Evolutionary conservation across 2,329 filamentous ascomycete genomes (phyloP).

Genomic region (Neonectria magnoliae): DNA sequence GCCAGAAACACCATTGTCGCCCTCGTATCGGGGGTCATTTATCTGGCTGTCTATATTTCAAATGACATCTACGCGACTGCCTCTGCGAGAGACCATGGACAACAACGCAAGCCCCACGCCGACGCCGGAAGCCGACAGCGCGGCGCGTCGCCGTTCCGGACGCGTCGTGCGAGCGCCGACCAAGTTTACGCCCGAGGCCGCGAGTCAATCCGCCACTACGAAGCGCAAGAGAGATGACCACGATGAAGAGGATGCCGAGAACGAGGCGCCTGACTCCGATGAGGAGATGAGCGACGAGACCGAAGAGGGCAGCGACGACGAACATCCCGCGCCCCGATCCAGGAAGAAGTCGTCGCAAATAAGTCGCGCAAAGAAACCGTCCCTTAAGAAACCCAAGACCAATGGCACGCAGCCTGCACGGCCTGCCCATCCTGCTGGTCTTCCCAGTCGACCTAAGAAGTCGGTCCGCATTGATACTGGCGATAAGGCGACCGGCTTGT

Average conservation of each 20-base stretch:
- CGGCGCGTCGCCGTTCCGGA: slow-evolving; percentile 73
- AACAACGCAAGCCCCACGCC: slow-evolving; percentile 64
- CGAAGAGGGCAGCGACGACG: slow-evolving; percentile 59
- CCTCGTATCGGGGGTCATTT: slow-evolving; percentile 41
- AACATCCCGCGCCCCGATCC: slow-evolving; percentile 51
- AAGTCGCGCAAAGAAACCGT: slow-evolving; percentile 63
- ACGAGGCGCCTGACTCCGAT: slow-evolving; percentile 59
- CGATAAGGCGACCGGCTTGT: slow-evolving; percentile 63
- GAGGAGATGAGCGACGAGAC: slow-evolving; percentile 57
- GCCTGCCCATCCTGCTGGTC: slow-evolving; percentile 51
- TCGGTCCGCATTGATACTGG: slow-evolving; percentile 61
- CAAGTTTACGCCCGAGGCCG: slow-evolving; percentile 66
- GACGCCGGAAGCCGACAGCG: slow-evolving; percentile 61
- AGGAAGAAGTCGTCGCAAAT: slow-evolving; percentile 56
- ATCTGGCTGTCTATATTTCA: slow-evolving; percentile 28
- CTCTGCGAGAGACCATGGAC: slow-evolving; percentile 56
- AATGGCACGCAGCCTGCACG: slow-evolving; percentile 61
- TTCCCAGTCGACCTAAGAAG: slow-evolving; percentile 67
- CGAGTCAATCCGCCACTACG: slow-evolving; percentile 52
- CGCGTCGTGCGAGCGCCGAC: slow-evolving; percentile 70
- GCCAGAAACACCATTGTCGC: slow-evolving; percentile 43
- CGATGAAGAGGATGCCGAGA: slow-evolving; percentile 55
- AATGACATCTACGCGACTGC: slow-evolving; percentile 36
- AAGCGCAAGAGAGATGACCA: slow-evolving; percentile 69
- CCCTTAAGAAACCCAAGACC: slow-evolving; percentile 71